Base-by-base conservation (phyloP, 1,284 basidiomycete species). In the Malassezia dermatis region DNA sequence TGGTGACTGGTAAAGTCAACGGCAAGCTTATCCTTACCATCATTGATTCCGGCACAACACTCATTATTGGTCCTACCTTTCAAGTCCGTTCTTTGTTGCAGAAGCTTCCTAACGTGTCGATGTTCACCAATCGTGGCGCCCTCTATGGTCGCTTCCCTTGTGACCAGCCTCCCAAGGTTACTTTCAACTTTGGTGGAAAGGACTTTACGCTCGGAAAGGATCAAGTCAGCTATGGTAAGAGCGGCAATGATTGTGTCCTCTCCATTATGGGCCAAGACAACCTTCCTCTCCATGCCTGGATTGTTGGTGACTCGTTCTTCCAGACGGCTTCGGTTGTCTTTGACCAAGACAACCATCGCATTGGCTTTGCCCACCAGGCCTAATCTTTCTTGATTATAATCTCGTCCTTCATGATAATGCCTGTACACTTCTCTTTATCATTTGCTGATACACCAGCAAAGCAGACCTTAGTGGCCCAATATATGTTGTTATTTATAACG, bases 41-140 rank as follows among this genome's bases (percentile, higher is more conserved):
- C 32, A 65, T 81, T 59, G 79, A 82, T 66, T 77, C 81, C 30
- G 81, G 80, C 28, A 79, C 81, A n/a, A 75, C 77, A 3, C 53
- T 75, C 24, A 76, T 73, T 12, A 78, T 82, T 12, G 74, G 73
- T 13, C 73, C 75, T 28, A 62, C 65, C 3, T 45, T 35, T 27
- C 61, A 72, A 44, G 75, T 74, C 3, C 49, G 71, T 32, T 58
- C 65, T 21, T 76, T 83, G 62, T 81, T 81, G 73, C 64, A 58
- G 13, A 50, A 64, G 4, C 71, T 83, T 51, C 26, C 11, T 1
- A 79, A 79, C 50, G 75, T 79, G 40, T 75, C 74, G 0, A 61
- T 61, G 13, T 69, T 69, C 51, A 62, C 53, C 8, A 55, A 62
- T 40, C 47, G 61, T 27, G 79, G 79, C 26, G 31, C 48, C 17